Evolutionary conservation across 345 rosid genomes (phyloP), one percentile per base, ranked within the genome.

Genomic region (Psidium guajava): DNA sequence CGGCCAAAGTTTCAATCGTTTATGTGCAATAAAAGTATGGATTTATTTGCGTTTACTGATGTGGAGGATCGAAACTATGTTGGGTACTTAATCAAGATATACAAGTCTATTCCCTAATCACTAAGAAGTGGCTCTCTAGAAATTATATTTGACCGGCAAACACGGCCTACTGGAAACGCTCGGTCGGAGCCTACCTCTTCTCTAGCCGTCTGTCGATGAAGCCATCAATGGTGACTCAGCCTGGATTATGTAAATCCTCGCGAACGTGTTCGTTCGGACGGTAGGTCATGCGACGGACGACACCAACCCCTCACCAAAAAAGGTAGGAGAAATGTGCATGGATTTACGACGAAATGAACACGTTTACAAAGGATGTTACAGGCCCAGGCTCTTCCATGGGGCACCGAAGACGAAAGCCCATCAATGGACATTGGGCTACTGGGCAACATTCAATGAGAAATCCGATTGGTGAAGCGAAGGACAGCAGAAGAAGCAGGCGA

Each of bases 1-100:
- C 0, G 0, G 3, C 47, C 24, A 69, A 36, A 36, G 20, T 69
- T 59, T 69, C 3, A 0, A 69, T 32, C 10, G 24, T 11, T 36
- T 32, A 36, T 18, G 13, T 1, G 24, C 0, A 11, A 69, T 0
- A 0, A 1, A 0, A 69, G 40, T 10, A 36, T 18, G 25, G 9
- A 18, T 9, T 69, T 32, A 32, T 69, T 69, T 1, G 0, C 6
- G 18, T 69, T 32, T 69, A 18, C 1, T 69, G 0, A 69, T 18
- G 5, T 69, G 1, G 47, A 36, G 3, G 18, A 18, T 32, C 2
- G 2, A 32, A 69, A 18, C 6, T 32, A 32, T 11, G 18, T 18
- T 0, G 3, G 13, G 2, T 0, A 1, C 3, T 32, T 18, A 4
- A 8, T 69, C 74, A 7, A 61, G 1, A 7, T 5, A 28, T 14